A percentile compares a stretch with the other conserved stretches of the same genome.
Conservation (phyloP, 805 yeast genomes). For the Grigorovia jiainica region DNA sequence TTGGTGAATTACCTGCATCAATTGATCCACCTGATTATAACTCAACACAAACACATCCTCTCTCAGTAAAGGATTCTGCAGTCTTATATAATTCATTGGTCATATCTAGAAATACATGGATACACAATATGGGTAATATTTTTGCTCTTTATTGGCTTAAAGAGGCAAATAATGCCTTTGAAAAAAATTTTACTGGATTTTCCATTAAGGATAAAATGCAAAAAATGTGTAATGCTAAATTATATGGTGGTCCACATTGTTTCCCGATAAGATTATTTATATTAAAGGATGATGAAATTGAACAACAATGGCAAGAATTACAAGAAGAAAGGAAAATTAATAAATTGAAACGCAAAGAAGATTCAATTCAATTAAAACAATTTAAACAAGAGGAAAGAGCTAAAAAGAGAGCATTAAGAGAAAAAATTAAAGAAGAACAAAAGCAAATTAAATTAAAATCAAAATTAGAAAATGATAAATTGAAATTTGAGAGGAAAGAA, state of each 20-base stretch:
- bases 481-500: constrained; percentile 8
- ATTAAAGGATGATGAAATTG: constrained; percentile 71
- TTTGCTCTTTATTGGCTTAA: constrained; percentile 77
- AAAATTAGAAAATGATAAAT: constrained; percentile 8
- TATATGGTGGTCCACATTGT: constrained; percentile 74
- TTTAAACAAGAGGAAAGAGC: constrained; percentile 20
- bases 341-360: constrained; percentile 29
- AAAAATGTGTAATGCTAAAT: constrained; percentile 66
- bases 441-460: constrained; percentile 13
- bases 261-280: constrained; percentile 72
- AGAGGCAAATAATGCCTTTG: constrained; percentile 24
- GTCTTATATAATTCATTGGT: constrained; percentile 62
- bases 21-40: constrained; percentile 44
- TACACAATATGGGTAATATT: constrained; percentile 43
- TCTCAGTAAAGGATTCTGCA: constrained; percentile 64
- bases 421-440: constrained; percentile 19
- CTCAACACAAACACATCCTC: constrained; percentile 51
- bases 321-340: constrained; percentile 30
- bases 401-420: constrained; percentile 16
- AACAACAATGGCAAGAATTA: constrained; percentile 36
- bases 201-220: constrained; percentile 69
- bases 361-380: constrained; percentile 27
- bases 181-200: constrained; percentile 5
- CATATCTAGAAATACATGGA: constrained; percentile 62
- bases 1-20: constrained; percentile 62